Base-by-base conservation (phyloP, 805 yeast genomes). In the Pichia cephalocereana region DNA sequence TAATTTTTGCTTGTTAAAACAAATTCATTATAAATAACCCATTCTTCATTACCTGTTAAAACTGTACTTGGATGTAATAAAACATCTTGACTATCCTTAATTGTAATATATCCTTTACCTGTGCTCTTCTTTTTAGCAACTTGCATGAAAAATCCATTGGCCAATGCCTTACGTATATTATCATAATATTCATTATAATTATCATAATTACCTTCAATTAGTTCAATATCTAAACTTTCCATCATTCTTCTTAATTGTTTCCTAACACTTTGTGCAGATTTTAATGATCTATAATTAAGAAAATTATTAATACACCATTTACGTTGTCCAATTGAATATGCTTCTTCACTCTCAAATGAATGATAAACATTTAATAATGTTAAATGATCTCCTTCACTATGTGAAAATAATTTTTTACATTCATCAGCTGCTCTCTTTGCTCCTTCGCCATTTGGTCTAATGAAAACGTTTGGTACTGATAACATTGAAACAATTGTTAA, bases 61-160 rank as follows among this genome's bases (percentile, higher is more conserved):
- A 89, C 93, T 2, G 97, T 87, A 47, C 93, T 83, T 52, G 99
- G 99, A 64, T 93, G 99, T 43, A 93, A 75, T 58, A 89, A 69
- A 12, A 91, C 98, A 53, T 91, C 98, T 70, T 93, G 99, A 62
- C 90, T 89, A 67, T 93, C 99, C 67, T 89, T 89, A 45, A 90
- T 85, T 0, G 99, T 93, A 57, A 86, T 76, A 65, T 84, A 91
- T n/a, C 86, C 90, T 59, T 83, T 84, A 40, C 78, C 75, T 38
- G 87, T 82, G n/a, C 85, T 77, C 70, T 79, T 80, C 71, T 86
- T 87, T 70, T 90, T 93, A 34, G 97, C 98, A 47, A 86, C 95
- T 70, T 93, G 99, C 98, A 93, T 90, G 72, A 93, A 93, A 66
- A 89, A 90, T 2, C 99, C 99, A n/a, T 87, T 77, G 5, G 87